Evolutionary conservation across 805 yeast genomes (phyloP), one percentile per base, ranked within the genome.

Genomic region (Wickerhamomyces rabaulensis): DNA sequence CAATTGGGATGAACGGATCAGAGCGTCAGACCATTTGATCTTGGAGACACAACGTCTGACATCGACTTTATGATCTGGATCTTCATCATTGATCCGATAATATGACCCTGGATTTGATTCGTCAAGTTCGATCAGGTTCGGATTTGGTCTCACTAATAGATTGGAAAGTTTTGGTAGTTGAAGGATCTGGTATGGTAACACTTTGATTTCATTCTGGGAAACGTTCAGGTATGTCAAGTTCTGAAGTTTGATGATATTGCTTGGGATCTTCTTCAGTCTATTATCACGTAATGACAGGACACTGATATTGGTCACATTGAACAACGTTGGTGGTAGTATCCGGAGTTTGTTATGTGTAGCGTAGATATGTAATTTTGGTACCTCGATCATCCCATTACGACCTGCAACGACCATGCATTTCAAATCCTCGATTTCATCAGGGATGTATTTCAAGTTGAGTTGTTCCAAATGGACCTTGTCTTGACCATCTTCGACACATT

Each of bases 381-480:
- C 56, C n/a, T 58, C 57, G 5, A 71, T 58, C 31, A 71, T 33
- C 0, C 68, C 70, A 9, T 54, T 52, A 1, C 55, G 49, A 6
- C 63, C 66, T 51, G 70, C 71, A 46, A 73, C 70, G n/a, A 79
- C 80, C 53, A 79, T 60, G 45, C 79, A 71, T 53, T 77, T 71
- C 51, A 81, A 64, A 56, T 81, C 87, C 43, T 72, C 73, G 25
- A 81, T 69, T 51, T 79, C 83, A 43, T 76, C 79, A 1, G 87
- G 86, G 3, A 81, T 59, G 6, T 71, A 71, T 10, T 63, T 66
- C 36, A 81, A 61, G 0, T 69, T 71, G 61, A 79, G 56, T 15
- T 70, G 62, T 44, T 79, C 84, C 23, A 81, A 54, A 46, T 71
- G 62, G 2, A 81, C 64, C n/a, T 57, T 64, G 1, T 78, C 68